Evolutionary conservation across 768 basidiomycete species (phyloP), one percentile per base, ranked within the genome.

Genomic region (Psilocybe cyanescens): DNA sequence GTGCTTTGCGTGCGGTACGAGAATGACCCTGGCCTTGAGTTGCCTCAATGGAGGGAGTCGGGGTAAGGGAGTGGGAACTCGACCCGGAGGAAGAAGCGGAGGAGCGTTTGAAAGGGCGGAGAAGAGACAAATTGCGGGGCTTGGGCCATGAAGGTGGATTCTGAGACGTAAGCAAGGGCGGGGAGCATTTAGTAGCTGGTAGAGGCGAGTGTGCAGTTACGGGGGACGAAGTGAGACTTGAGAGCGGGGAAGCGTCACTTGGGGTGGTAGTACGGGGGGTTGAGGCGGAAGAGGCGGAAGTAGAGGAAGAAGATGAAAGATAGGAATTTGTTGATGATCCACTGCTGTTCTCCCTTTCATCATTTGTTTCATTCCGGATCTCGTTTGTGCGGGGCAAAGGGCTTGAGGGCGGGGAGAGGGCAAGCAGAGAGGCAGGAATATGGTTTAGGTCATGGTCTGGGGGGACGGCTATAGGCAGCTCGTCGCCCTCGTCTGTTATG

Each of bases 401-500:
- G 16, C 48, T 49, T 4, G 60, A 28, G 28, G 57, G 58, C n/a
- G 61, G 47, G 17, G 33, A 53, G 39, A 11, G 47, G 24, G 58
- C 39, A 28, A 64, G 58, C 24, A 64, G 61, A 31, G 69, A 60
- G 55, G 70, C 59, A 31, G 74, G 64, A 62, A 74, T 61, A 55
- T 70, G 55, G 39, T 67, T 72, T 17, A 62, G 51, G 2, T 58
- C 61, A 37, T 67, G 72, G 9, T 64, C 60, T 35, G 57, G 12
- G 16, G 30, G 53, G 16, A 66, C 53, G 46, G 68, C 57, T 47
- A 80, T 70, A 28, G 76, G 75, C n/a, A 76, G 62, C 65, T 81
- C 79, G 54, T 74, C 74, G 65, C 76, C 79, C 69, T 80, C 75
- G 63, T 79, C 79, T 28, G 71, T 73, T 61, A 78, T 70, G 65